Conservation (phyloP, 768 basidiomycete species). For the Rhodotorula taiwanensis region DNA sequence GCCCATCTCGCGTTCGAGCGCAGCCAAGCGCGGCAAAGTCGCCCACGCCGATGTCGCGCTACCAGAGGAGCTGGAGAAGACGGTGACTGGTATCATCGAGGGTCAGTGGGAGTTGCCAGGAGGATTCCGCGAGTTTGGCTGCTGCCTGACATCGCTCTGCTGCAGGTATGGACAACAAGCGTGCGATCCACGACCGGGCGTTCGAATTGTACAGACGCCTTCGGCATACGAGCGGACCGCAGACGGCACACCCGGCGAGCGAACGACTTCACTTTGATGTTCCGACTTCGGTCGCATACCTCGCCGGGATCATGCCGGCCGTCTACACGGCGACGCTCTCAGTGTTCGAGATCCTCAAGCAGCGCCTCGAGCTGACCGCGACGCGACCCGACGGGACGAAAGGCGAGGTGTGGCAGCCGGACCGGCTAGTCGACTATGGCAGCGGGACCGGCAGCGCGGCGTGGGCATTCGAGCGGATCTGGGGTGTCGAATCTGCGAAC, state of each 20-base stretch:
- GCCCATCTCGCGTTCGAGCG: conserved; percentile 45
- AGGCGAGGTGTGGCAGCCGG: conserved; percentile 47
- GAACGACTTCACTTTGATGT: conserved; percentile 55
- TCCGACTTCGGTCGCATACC: conserved; percentile 76
- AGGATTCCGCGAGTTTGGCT: no score
- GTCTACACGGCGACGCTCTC: conserved; percentile 73
- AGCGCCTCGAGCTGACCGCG: conserved; percentile 52
- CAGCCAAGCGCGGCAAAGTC: conserved; percentile 53
- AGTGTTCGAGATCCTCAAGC: conserved; percentile 63
- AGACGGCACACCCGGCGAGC: conserved; percentile 53
- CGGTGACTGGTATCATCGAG: conserved; percentile 61
- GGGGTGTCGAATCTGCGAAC: conserved; percentile 13
- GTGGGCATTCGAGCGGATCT: conserved; percentile 59
- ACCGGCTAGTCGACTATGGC: conserved; percentile 70
- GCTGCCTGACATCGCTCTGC: background rate
- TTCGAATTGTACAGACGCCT: conserved; percentile 64
- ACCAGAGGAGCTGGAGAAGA: conserved; percentile 61
- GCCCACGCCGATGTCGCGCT: conserved; percentile 63
- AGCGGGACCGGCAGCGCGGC: conserved; percentile 72
- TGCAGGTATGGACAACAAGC: conserved; percentile 27
- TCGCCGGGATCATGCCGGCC: conserved; percentile 73
- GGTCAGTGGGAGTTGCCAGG: no score
- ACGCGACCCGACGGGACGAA: conserved; percentile 48
- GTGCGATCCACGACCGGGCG: conserved; percentile 60
- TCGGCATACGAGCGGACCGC: conserved; percentile 51